Evolutionary conservation across 1,284 basidiomycete genomes (phyloP), one percentile per base, ranked within the genome.

Genomic region (Hymenochaete sp.): DNA sequence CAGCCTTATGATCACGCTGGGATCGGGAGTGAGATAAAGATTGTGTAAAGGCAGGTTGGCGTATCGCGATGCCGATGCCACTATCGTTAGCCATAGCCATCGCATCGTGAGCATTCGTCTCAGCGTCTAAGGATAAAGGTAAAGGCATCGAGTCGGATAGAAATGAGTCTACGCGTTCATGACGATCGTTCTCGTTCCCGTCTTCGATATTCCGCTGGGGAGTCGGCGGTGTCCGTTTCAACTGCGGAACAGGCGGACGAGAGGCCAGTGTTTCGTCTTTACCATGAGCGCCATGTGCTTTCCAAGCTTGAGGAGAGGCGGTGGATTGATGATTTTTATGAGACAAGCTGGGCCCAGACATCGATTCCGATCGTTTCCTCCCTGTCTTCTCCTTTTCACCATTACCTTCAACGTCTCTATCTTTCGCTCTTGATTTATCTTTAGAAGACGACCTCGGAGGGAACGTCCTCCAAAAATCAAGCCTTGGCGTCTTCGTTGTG

Each of bases 111-210:
- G 22, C 14, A 26, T 14, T 25, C 14, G 25, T n/a, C 5, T 14
- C 32, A 16, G 11, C 25, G n/a, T n/a, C n/a, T n/a, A n/a, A n/a
- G n/a, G n/a, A n/a, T n/a, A n/a, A n/a, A 9, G 45, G 49, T 19
- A 51, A 9, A 2, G 49, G 49, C 24, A 51, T 24, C 29, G 49
- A 51, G n/a, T 51, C 49, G 8, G 49, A 51, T 42, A 51, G 43
- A 38, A 51, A 51, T 18, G 49, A 51, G 36, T 51, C 49, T 26
- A 51, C 38, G 21, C 48, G 44, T n/a, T 35, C 32, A n/a, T n/a
- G n/a, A n/a, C n/a, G n/a, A 5, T 44, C 33, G 7, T 14, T 22
- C 26, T 29, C 22, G 28, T 41, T 40, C 3, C 43, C 43, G n/a
- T n/a, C n/a, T n/a, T n/a, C n/a, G n/a, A n/a, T n/a, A 35, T 35